phyloP scores from a whole-genome alignment of 768 basidiomycete genomes.

The Lentinula edodes region DNA sequence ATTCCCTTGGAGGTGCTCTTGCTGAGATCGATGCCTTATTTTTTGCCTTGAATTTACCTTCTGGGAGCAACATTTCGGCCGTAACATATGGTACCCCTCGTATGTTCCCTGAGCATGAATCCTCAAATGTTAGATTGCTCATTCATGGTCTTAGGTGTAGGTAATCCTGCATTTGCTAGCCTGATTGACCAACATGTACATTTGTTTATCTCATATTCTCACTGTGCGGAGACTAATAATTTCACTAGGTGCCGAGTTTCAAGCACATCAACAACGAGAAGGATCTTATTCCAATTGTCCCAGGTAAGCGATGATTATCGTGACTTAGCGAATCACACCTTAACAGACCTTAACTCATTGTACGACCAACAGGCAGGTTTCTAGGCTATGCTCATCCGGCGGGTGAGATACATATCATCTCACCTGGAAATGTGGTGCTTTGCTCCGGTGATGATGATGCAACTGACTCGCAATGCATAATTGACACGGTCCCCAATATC shows the following conservation, averaged over 20 bases:
- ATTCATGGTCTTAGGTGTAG: constrained; percentile 25
- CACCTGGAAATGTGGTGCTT: constrained; percentile 27
- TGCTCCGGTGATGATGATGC: constrained; percentile 50
- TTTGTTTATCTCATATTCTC: not conserved
- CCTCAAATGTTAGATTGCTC: not conserved
- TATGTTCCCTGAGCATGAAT: not conserved
- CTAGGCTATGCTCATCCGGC: constrained; percentile 46
- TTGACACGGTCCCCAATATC: constrained; percentile 49
- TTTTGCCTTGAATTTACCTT: constrained; percentile 24
- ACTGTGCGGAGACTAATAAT: not conserved
- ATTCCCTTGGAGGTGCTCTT: constrained; percentile 29
- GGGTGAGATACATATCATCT: constrained; percentile 50
- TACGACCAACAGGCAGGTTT: constrained; percentile 51
- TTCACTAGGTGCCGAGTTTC: constrained; percentile 27
- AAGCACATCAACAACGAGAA: constrained; percentile 35
- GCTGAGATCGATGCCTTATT: constrained; percentile 27
- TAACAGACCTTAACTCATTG: constrained; percentile 31
- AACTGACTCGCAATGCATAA: constrained; percentile 47
- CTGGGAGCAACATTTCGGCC: constrained; percentile 8
- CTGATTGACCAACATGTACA: constrained; percentile 41
- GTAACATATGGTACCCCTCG: constrained; percentile 6
- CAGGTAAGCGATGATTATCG: constrained; percentile 11
- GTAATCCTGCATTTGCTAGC: constrained; percentile 44
- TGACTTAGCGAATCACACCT: constrained; percentile 17
- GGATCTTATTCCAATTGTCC: constrained; percentile 14